Conservation (phyloP, 2,329 filamentous ascomycete species). For the Apiospora kogelbergensis region DNA sequence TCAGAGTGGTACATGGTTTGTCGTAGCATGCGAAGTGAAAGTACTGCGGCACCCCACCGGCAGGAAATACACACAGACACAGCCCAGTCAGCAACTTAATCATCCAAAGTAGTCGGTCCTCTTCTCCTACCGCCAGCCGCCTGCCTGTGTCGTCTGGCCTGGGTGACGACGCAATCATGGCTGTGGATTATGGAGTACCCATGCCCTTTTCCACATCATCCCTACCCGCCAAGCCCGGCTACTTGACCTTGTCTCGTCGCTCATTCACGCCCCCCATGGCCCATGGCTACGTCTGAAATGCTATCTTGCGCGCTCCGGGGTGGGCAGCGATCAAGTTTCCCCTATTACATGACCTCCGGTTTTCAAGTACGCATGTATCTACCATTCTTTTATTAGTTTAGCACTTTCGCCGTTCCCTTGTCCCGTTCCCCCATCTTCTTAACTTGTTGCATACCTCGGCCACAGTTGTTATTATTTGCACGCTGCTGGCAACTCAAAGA, state of each 20-base stretch:
- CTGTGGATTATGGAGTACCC: not conserved
- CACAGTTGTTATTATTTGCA: not conserved
- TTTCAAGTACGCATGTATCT: not conserved
- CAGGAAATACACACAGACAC: not conserved
- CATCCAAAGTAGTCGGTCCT: not conserved
- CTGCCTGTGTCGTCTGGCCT: not conserved
- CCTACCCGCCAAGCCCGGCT: slow-evolving; percentile 1
- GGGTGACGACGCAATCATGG: not conserved
- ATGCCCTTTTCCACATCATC: not conserved
- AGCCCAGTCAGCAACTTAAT: not conserved
- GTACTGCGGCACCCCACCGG: not conserved
- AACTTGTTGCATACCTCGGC: not conserved
- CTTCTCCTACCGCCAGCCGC: no score
- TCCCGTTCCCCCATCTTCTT: not conserved
- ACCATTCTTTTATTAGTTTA: not conserved
- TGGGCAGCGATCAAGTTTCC: not conserved
- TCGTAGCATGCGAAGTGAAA: not conserved
- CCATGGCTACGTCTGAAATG: slow-evolving; percentile 4
- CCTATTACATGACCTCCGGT: not conserved
- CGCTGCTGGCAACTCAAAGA: not conserved
- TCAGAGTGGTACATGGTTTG: not conserved
- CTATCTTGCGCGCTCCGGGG: slow-evolving; percentile 1
- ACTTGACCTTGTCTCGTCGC: not conserved
- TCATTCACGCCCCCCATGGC: not conserved
- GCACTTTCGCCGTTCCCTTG: not conserved